A percentile compares a stretch with the other conserved stretches of the same genome.
These are phyloP conservation scores for Amanita subjunquillea DNA, from an alignment of 768 basidiomycete species.

Conservation along the genomic window DNA sequence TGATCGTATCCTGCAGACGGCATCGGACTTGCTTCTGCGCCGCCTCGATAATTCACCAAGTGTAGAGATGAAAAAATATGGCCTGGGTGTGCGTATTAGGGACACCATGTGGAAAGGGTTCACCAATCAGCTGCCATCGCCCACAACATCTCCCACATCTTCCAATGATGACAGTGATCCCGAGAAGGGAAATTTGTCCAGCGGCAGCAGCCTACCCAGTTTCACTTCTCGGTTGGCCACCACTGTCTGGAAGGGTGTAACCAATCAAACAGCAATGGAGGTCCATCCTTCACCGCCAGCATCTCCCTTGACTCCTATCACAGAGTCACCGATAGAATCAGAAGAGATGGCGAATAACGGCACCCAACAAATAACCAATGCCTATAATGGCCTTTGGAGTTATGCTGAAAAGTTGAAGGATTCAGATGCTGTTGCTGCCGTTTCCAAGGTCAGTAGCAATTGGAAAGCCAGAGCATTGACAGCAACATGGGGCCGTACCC, in stretches of 20 bases:
- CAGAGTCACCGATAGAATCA: constrained; percentile 11
- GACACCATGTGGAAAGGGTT: constrained; percentile 62
- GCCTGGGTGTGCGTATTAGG: constrained; percentile 46
- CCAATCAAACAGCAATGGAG: constrained; percentile 67
- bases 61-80: constrained; percentile 22
- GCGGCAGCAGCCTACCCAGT: constrained; percentile 15
- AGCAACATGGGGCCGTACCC: constrained; percentile 25
- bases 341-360: constrained; percentile 8
- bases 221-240: constrained; percentile 45
- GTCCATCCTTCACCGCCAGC: constrained; percentile 19
- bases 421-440: constrained; percentile 58
- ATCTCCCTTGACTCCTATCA: constrained; percentile 1
- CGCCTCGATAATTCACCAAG: constrained; percentile 29
- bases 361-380: constrained; percentile 8
- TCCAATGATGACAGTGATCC: constrained; percentile 21
- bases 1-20: constrained; percentile 59
- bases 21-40: constrained; percentile 46
- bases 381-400: constrained; percentile 40
- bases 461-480: constrained; percentile 58
- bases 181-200: constrained; percentile 31
- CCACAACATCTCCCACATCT: constrained; percentile 22
- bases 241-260: constrained; percentile 70
- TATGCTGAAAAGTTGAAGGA: constrained; percentile 70
- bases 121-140: constrained; percentile 36
- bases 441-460: constrained; percentile 69